Evolutionary conservation across 441 rosid genomes (phyloP), one percentile per base, ranked within the genome.

Genomic region (Melastoma candidum): DNA sequence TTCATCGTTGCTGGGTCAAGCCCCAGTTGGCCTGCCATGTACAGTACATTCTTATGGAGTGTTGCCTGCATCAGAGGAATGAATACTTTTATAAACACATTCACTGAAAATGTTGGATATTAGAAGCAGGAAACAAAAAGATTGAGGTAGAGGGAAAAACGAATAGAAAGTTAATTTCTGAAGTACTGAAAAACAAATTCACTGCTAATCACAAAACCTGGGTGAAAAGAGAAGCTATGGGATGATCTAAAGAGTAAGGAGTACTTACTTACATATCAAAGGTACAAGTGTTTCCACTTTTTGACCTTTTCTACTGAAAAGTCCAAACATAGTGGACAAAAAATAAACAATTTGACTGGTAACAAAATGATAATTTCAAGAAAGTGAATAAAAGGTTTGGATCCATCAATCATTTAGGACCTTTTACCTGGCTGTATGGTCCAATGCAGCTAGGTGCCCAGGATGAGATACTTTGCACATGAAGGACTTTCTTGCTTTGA

Each of bases 381-480:
- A 48, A 41, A 3, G 32, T 10, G 44, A 43, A 50, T 17, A 52
- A 17, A 17, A 12, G 49, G 11, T 12, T 26, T 26, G 10, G 25
- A 54, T 29, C 7, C 22, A 13, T 11, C 7, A 9, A 54, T 49
- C 12, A 11, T 11, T 43, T 44, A 13, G 41, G 48, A 51, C 32
- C 54, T 44, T 0, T 36, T 24, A 86, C 98, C 95, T 93, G 99
- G 71, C 99, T 89, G 64, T 89, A 93, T 49, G 99, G 99, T 62
- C 99, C 99, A 46, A 93, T 93, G 84, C 99, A 89, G 71, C 99
- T 86, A 47, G 99, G 99, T 59, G 97, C 99, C 99, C 97, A 93
- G 52, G 79, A 77, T 39, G 99, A 93, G 55, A 86, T 89, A 65
- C 97, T 93, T 63, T 89, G 96, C 2, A 93, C 99, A 64, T 93